These are phyloP conservation scores for Chamaecyparis obtusa DNA, from an alignment of 75 land plant genomes.

Conservation along the genomic window DNA sequence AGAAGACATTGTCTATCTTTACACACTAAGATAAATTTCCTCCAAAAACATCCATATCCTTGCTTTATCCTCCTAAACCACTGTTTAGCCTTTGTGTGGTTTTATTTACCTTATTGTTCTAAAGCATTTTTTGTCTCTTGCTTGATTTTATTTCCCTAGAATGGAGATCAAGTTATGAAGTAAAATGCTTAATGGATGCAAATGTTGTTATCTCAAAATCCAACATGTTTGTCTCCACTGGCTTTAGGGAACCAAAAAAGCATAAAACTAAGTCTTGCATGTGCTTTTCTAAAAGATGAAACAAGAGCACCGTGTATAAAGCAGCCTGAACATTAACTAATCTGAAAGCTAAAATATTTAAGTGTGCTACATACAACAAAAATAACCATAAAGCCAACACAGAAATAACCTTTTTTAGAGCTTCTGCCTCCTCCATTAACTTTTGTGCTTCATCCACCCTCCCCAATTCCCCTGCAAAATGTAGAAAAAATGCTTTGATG, in stretches of 20 bases:
- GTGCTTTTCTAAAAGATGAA: background rate
- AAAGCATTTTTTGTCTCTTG: too few species aligned
- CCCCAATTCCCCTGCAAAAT: slow-evolving; percentile 78
- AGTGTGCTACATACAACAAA: background rate
- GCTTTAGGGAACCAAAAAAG: background rate
- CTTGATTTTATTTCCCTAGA: too few species aligned
- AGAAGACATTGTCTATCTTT: background rate
- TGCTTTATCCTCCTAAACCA: background rate
- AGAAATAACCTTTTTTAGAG: slow-evolving; percentile 70
- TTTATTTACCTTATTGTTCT: too few species aligned
- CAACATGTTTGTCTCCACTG: background rate
- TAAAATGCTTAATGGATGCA: background rate
- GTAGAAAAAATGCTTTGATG: background rate
- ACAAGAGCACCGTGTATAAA: background rate
- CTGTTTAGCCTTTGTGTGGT: background rate
- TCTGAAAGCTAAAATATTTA: background rate
- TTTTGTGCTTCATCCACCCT: slow-evolving; percentile 95
- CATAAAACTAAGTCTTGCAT: background rate
- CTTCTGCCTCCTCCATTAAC: slow-evolving; percentile 94
- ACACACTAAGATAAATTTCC: background rate
- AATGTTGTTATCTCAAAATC: background rate
- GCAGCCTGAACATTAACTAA: background rate
- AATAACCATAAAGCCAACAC: background rate
- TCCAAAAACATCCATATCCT: background rate
- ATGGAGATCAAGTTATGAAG: background rate